Evolutionary conservation across 1,284 basidiomycete genomes (phyloP).

Genomic region (Pseudozyma sp.): DNA sequence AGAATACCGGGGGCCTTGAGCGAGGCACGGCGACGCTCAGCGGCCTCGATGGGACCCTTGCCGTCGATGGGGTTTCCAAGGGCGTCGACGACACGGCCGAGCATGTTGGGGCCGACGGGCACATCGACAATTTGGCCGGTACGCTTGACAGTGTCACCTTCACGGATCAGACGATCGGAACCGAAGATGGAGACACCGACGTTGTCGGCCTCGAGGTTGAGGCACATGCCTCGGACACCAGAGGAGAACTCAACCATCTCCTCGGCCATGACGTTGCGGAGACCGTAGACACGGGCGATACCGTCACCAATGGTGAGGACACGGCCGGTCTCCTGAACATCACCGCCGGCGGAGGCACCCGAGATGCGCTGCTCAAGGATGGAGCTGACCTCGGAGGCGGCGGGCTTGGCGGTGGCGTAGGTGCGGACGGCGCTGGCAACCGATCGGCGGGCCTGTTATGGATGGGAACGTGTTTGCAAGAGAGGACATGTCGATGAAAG

Average conservation of each 20-base stretch:
- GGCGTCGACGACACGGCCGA: slow-evolving; percentile 98
- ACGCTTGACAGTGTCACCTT: slow-evolving; percentile 99
- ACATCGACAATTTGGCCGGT: slow-evolving; percentile 99
- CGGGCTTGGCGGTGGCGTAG: slow-evolving; percentile 98
- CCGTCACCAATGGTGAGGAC: slow-evolving; percentile 99
- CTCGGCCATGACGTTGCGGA: slow-evolving; percentile 86
- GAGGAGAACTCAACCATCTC: slow-evolving; percentile 99
- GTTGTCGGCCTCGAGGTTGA: slow-evolving; percentile 99
- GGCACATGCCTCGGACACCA: slow-evolving; percentile 88
- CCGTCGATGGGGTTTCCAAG: slow-evolving; percentile 99
- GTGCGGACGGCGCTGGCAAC: slow-evolving; percentile 70
- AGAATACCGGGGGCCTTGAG: slow-evolving; percentile 99
- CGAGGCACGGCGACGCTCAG: slow-evolving; percentile 93
- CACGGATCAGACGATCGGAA: slow-evolving; percentile 99
- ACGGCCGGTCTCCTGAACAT: slow-evolving; percentile 98
- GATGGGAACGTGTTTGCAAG: background rate
- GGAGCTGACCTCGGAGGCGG: slow-evolving; percentile 97
- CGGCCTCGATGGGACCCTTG: slow-evolving; percentile 94
- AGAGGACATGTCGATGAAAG: background rate
- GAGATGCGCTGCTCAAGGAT: slow-evolving; percentile 99
- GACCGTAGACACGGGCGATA: slow-evolving; percentile 97
- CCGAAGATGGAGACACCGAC: slow-evolving; percentile 99
- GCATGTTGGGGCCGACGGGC: slow-evolving; percentile 92
- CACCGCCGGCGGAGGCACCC: slow-evolving; percentile 86
- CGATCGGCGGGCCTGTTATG: slow-evolving; percentile 73